Evolutionary conservation across 768 basidiomycete genomes (phyloP).

Genomic region (Leccinum sublutescens): DNA sequence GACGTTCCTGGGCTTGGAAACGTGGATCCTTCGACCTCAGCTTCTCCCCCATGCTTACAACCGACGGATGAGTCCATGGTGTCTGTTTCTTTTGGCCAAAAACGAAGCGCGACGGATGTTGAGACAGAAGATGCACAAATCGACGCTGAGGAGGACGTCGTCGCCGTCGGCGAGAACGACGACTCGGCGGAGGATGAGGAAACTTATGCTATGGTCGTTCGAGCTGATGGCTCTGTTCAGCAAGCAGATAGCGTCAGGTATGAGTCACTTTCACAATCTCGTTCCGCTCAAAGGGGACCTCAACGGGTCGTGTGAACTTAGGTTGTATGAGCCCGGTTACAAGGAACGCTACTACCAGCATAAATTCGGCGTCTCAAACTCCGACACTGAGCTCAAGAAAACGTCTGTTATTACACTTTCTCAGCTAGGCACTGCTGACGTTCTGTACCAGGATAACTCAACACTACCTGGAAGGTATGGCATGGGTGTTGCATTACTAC

Average conservation of each 20-base stretch:
- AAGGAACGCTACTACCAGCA: conserved; percentile 91
- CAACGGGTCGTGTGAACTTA: conserved; percentile 32
- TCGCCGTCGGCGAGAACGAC: conserved; percentile 36
- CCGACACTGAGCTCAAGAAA: conserved; percentile 71
- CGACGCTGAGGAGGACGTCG: conserved; percentile 25
- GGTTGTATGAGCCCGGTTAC: conserved; percentile 96
- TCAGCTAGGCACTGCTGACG: conserved; percentile 5
- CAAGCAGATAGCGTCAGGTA: conserved; percentile 93
- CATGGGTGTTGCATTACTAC: conserved; percentile 96
- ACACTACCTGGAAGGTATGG: conserved; percentile 89
- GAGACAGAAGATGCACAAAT: conserved; percentile 41
- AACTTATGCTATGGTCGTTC: conserved; percentile 67
- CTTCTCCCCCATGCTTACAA: conserved; percentile 12
- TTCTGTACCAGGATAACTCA: conserved; percentile 59
- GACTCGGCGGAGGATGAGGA: conserved; percentile 49
- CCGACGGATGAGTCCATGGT: conserved; percentile 21
- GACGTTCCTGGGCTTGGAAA: conserved; percentile 36
- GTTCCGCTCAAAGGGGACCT: not conserved
- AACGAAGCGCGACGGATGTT: conserved; percentile 46
- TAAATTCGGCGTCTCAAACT: conserved; percentile 79
- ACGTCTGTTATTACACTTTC: conserved; percentile 47
- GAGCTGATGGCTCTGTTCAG: conserved; percentile 89
- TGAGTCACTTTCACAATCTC: conserved; percentile 16
- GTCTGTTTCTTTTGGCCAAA: conserved; percentile 31
- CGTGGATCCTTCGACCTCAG: conserved; percentile 19